Evolutionary conservation across 371 early-diverging fungal genomes (phyloP), one percentile per base, ranked within the genome.

Genomic region (Nosema granulosis): DNA sequence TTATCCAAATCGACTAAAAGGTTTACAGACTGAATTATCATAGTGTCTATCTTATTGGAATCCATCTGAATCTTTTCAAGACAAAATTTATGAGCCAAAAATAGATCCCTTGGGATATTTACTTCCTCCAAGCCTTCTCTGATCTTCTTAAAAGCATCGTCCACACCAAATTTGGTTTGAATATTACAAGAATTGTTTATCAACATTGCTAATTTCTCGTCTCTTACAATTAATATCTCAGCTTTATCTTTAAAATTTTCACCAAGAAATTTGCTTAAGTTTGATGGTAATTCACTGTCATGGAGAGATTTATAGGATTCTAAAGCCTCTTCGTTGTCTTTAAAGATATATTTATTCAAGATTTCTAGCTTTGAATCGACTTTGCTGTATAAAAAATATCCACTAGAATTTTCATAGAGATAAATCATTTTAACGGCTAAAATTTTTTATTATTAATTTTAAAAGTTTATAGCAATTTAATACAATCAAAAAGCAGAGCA

Each of bases 311-410:
- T 92, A 70, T 91, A 92, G 22, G 94, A 93, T 62, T 92, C 88
- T 83, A 96, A 87, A 28, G 94, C 94, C 80, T 93, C 94, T 69
- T 91, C 91, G 50, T 94, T 94, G 88, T 93, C 93, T 83, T 92
- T 93, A 82, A 94, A 96, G 87, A 93, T 94, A 78, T 90, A 88
- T 87, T 93, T 93, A 68, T 92, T 92, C 84, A 92, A 88, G 74
- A 95, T 88, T 13, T 68, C 34, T 13, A 51, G 86, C 87, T 90
- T 90, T 76, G 86, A 88, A 78, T 92, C 92, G 73, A 90, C 88
- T 50, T 91, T 87, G 87, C 90, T 90, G 85, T 93, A 92, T 49
- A 93, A 87, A 63, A 91, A 91, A 78, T 89, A 92, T 73, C 93
- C 94, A 56, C 92, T 92, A 66, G 91, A 88, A 43, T 91, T 91